phyloP scores from a whole-genome alignment of 306 rosid genomes.

The Lathyrus oleraceus region DNA sequence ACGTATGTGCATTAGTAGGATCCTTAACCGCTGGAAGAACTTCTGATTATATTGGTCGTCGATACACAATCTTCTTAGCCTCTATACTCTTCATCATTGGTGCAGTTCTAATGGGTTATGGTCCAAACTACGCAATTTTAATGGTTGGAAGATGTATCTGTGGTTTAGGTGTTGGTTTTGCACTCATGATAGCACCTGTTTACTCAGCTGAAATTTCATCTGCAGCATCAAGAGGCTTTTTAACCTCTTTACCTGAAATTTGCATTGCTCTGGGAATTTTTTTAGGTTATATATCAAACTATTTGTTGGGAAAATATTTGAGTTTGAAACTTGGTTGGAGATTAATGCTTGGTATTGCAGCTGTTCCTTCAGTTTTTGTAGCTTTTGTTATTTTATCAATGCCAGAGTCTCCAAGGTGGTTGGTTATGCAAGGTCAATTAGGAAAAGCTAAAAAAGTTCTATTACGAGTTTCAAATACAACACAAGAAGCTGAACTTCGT shows the following conservation, averaged over 20 bases:
- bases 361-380: conserved; percentile 61
- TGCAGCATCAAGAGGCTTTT: conserved; percentile 54
- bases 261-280: conserved; percentile 79
- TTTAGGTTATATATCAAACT: conserved; percentile 69
- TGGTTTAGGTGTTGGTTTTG: conserved; percentile 85
- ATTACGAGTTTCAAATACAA: conserved; percentile 40
- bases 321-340: conserved; percentile 72
- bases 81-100: conserved; percentile 63
- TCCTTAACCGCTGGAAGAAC: conserved; percentile 67
- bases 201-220: conserved; percentile 89
- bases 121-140: conserved; percentile 61
- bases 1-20: conserved; percentile 69
- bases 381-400: conserved; percentile 51
- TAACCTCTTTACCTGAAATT: conserved; percentile 72
- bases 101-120: conserved; percentile 78
- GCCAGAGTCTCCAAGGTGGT: conserved; percentile 98
- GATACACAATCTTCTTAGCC: conserved; percentile 65
- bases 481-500: conserved; percentile 60
- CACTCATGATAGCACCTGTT: conserved; percentile 81
- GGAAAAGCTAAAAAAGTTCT: conserved; percentile 52
- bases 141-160: conserved; percentile 68
- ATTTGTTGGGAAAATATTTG: conserved; percentile 48
- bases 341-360: conserved; percentile 77
- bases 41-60: conserved; percentile 81
- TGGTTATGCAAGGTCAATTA: conserved; percentile 65